These are phyloP conservation scores for Chlorencoelia australis DNA, from an alignment of 2,329 filamentous ascomycete species.

Conservation along the genomic window DNA sequence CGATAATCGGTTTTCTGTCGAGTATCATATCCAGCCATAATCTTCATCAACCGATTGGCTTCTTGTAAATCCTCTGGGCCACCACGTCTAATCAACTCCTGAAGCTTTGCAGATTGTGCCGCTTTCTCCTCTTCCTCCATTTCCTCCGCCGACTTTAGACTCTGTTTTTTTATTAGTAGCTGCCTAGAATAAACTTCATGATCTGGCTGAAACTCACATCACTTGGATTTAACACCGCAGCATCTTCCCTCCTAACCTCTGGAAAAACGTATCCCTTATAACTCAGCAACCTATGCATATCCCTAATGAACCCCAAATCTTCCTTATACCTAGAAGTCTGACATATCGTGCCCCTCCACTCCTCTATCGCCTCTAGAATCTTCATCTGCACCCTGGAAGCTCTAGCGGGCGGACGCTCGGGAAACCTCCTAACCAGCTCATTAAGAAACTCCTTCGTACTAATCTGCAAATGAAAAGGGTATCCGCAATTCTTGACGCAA, in stretches of 20 bases:
- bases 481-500: conserved; percentile 99
- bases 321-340: conserved; percentile 97
- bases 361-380: conserved; percentile 93
- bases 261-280: conserved; percentile 98
- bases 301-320: conserved; percentile 87
- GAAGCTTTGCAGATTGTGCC: conserved; percentile 94
- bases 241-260: conserved; percentile 84
- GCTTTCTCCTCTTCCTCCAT: conserved; percentile 97
- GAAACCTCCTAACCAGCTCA: conserved; percentile 91
- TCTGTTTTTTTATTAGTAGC: conserved; percentile 43
- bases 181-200: not conserved
- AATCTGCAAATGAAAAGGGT: conserved; percentile 97
- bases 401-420: conserved; percentile 81
- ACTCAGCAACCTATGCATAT: conserved; percentile 92
- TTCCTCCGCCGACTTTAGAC: conserved; percentile 90
- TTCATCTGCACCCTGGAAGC: conserved; percentile 79
- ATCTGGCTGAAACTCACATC: conserved; percentile 57
- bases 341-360: conserved; percentile 97
- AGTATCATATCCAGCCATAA: conserved; percentile 97
- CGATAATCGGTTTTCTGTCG: conserved; percentile 94
- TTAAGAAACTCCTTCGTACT: conserved; percentile 98
- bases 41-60: conserved; percentile 95
- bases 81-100: conserved; percentile 88
- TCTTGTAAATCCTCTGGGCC: conserved; percentile 90
- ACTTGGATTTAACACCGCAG: conserved; percentile 90